phyloP scores from a whole-genome alignment of 2,329 filamentous ascomycete genomes.

The Coccinonectria pachysandricola region DNA sequence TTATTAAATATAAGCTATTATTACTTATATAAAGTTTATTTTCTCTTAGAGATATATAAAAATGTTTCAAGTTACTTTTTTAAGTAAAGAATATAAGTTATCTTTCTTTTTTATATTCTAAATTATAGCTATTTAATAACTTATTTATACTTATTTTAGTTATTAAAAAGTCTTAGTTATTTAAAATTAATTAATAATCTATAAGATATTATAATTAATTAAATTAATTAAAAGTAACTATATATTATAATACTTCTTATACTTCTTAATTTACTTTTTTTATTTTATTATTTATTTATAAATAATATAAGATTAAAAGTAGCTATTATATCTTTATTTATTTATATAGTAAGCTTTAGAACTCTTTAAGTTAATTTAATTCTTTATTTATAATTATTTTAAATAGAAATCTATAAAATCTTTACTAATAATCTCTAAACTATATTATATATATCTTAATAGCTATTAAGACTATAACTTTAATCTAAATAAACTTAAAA shows the following conservation, averaged over 20 bases:
- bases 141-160: constrained; percentile 3
- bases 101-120: neutral
- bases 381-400: neutral
- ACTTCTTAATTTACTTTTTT: neutral
- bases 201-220: neutral
- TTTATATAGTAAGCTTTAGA: neutral
- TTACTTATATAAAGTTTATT: too few relatives aligned
- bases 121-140: constrained; percentile 1
- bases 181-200: neutral
- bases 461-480: constrained; percentile 1
- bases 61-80: too few relatives aligned
- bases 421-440: neutral
- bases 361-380: neutral
- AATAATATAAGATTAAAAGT: neutral
- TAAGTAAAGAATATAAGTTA: neutral
- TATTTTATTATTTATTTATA: neutral
- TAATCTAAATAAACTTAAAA: constrained; percentile 2
- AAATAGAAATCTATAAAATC: neutral
- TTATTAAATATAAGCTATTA: too few relatives aligned
- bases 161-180: too few relatives aligned
- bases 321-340: neutral
- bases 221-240: neutral
- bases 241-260: neutral
- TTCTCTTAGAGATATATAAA: too few relatives aligned
- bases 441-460: constrained; percentile 1